Evolutionary conservation across 805 yeast genomes (phyloP).

Genomic region (Maudiozyma serrabonitensis): DNA sequence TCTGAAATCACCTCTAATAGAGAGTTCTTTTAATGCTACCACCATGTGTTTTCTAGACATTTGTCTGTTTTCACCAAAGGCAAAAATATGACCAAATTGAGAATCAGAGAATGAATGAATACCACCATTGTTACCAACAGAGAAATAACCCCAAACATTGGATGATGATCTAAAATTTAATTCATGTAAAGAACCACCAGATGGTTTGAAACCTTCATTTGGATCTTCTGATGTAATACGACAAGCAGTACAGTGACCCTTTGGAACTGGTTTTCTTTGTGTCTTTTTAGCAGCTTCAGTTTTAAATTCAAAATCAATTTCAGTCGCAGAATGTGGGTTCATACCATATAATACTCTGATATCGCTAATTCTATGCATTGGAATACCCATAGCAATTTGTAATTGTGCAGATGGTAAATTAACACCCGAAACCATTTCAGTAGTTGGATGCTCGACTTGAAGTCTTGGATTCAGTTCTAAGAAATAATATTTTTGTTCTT

Average conservation of each 20-base stretch:
- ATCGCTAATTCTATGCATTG: constrained; percentile 88
- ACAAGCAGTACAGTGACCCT: constrained; percentile 98
- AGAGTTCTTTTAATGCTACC: constrained; percentile 91
- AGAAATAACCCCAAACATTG: constrained; percentile 99
- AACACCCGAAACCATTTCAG: constrained; percentile 98
- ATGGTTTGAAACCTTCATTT: constrained; percentile 97
- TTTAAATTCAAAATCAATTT: constrained; percentile 82
- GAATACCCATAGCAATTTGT: constrained; percentile 99
- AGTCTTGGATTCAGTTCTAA: constrained; percentile 95
- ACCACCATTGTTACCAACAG: constrained; percentile 92
- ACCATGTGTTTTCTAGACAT: constrained; percentile 98
- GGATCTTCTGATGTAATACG: constrained; percentile 99
- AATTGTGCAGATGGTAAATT: constrained; percentile 97
- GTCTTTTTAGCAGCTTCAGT: constrained; percentile 58
- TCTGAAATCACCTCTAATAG: constrained; percentile 96
- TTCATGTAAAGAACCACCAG: constrained; percentile 94
- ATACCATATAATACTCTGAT: constrained; percentile 90
- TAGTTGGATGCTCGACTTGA: constrained; percentile 99
- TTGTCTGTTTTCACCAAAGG: constrained; percentile 97
- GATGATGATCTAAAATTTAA: constrained; percentile 94
- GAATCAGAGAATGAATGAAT: constrained; percentile 97
- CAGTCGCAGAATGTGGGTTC: constrained; percentile 86
- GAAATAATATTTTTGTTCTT: constrained; percentile 91
- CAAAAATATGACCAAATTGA: constrained; percentile 97
- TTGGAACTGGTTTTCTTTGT: constrained; percentile 90